Evolutionary conservation across 75 land plant species (phyloP), one percentile per base, ranked within the genome.

Genomic region (Cryptomeria japonica): DNA sequence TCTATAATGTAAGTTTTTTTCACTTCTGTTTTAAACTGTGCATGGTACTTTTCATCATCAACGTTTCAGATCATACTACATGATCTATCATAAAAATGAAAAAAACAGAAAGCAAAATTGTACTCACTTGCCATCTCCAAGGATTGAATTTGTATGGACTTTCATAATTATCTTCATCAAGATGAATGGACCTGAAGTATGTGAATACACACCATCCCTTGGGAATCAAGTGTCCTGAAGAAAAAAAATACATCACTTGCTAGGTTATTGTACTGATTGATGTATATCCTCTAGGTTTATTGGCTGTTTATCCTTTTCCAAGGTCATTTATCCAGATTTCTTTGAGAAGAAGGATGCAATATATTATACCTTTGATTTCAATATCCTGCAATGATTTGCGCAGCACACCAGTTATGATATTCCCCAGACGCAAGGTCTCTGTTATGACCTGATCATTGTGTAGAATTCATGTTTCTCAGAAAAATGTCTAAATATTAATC

Each of bases 391-490:
- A 79, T 72, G 96, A 91, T 89, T 96, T 95, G 28, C 97, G 89
- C 90, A 94, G 92, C 6, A 95, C 93, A 18, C 89, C 94, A 42
- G 90, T 91, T 37, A 94, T 88, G 61, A 96, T 90, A 75, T 97
- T 97, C 86, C 93, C 97, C 94, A 97, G 64, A 85, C 99, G 86
- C 13, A 97, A 91, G 18, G 97, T 96, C 87, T 97, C 99, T 84
- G 87, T 94, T 61, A 97, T 95, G 75, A 97, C 97, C 99, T 97
- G 90, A 16, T 61, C 51, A 70, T 32, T 2, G 42, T 42, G 55
- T 72, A 86, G 46, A 79, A 80, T 70, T 28, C 32, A 44, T 61
- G 38, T 19, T 34, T 25, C 41, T 87, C 14, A 39, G 37, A 36
- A 39, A 34, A 28, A 72, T 47, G n/a, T 41, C 1, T 16, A 42